Evolutionary conservation across 1,139 yeast genomes (phyloP).

Genomic region (Saccharomycopsis phalli): DNA sequence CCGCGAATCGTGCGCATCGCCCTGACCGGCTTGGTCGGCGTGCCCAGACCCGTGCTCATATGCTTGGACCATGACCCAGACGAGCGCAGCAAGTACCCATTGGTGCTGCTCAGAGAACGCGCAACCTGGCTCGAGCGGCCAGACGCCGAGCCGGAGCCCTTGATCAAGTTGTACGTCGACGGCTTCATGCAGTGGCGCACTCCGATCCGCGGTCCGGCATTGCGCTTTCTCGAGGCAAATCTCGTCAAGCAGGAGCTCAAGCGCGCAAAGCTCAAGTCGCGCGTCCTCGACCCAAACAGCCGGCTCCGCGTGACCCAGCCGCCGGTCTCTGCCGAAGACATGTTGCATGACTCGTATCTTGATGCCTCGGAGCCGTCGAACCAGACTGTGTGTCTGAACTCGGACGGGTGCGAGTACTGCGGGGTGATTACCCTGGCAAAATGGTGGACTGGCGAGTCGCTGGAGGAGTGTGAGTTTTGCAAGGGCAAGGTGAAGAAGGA

Average conservation of each 20-base stretch:
- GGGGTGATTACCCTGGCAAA: constrained; percentile 5
- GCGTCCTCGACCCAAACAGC: constrained; percentile 1
- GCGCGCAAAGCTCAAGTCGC: not conserved
- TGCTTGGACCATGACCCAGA: constrained; percentile 11
- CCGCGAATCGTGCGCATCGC: constrained; percentile 6
- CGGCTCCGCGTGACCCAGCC: not conserved
- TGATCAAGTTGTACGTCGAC: constrained; percentile 14
- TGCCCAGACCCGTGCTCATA: constrained; percentile 16
- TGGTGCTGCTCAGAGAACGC: constrained; percentile 5
- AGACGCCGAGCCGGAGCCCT: not conserved
- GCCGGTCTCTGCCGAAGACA: not conserved
- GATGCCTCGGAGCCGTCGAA: not conserved
- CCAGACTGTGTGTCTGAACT: not conserved
- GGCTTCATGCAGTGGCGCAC: constrained; percentile 11
- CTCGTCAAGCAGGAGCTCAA: constrained; percentile 5
- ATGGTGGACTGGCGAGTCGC: constrained; percentile 9
- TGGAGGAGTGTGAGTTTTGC: constrained; percentile 5
- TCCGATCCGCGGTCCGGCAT: constrained; percentile 11
- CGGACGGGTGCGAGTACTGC: constrained; percentile 3
- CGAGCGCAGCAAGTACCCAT: not conserved
- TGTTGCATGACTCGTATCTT: not conserved
- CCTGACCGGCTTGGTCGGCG: constrained; percentile 11
- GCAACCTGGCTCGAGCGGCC: constrained; percentile 3
- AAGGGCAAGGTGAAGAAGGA: not conserved
- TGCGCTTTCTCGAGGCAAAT: constrained; percentile 7